phyloP scores from a whole-genome alignment of 2,329 filamentous ascomycete genomes.

The Ciborinia camelliae region DNA sequence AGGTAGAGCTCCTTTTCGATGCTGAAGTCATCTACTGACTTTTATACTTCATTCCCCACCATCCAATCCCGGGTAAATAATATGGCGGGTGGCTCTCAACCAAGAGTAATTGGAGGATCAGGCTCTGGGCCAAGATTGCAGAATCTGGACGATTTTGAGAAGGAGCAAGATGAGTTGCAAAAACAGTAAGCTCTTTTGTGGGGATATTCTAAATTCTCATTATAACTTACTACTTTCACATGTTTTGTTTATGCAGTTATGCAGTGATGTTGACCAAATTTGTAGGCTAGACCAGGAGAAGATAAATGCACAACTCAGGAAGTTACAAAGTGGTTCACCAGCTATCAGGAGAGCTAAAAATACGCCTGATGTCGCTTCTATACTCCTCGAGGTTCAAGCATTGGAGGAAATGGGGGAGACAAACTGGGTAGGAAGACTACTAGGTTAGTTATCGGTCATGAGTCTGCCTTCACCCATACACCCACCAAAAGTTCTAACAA shows the following conservation, averaged over 20 bases:
- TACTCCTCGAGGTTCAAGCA: constrained; percentile 23
- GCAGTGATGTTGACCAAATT: background rate
- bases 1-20: background rate
- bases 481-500: constrained; percentile 7
- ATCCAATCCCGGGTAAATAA: background rate
- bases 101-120: background rate
- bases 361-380: constrained; percentile 17
- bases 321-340: background rate
- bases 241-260: background rate
- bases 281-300: background rate
- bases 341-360: constrained; percentile 23
- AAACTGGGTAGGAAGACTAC: constrained; percentile 36
- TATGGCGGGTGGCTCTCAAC: background rate
- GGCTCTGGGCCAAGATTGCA: background rate
- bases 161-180: constrained; percentile 11
- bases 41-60: background rate
- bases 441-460: constrained; percentile 24
- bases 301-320: background rate
- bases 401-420: constrained; percentile 28
- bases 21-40: background rate
- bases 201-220: background rate
- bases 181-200: constrained; percentile 2
- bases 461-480: background rate
- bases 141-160: constrained; percentile 4
- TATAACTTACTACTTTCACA: no score